Base-by-base conservation (phyloP, 2,329 filamentous ascomycete species). In the Pseudogymnoascus pannorum region DNA sequence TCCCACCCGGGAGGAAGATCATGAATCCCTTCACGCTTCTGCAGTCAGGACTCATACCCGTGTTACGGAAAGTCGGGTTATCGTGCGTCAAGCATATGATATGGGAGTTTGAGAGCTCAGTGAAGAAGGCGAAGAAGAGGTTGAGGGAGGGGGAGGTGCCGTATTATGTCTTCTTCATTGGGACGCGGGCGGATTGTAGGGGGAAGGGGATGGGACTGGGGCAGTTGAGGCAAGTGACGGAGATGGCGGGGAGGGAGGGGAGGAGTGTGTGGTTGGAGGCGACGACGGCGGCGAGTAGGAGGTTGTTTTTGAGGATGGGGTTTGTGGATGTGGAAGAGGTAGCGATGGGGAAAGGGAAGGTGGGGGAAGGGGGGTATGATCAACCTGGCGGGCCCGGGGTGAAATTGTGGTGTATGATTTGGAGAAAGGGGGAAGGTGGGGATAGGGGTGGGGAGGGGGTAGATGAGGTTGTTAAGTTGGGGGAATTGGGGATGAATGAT, bases 151-250 rank as follows among this genome's bases (percentile, higher is more conserved):
- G 60, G 9, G 60, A 63, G 5, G 58, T 60, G 9, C 65, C 61
- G 33, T 65, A 66, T 61, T 68, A 68, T 33, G 44, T 67, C 11
- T 68, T 68, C 31, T 66, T 68, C 38, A 26, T 64, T 6, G 66
- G 51, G 2, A 68, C 67, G 0, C 4, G 35, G 2, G 33, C 54
- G 9, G 58, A 60, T 26, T 40, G 33, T 18, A 33, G 61, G n/a
- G 60, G 63, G 1, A 31, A 11, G 24, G 66, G 67, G 3, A 33
- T 65, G 4, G 63, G 65, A 16, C 36, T 40, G 0, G 36, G 22
- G 5, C 33, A 67, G 1, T 59, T 68, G n/a, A 59, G 42, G 22
- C 6, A 63, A 8, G 65, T 57, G 12, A 64, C 64, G 33, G 62
- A 59, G 8, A 61, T 36, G 20, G 63, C 64, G 7, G 29, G 22